Base-by-base conservation (phyloP, 1,284 basidiomycete genomes). In the Phellinidium pouzarii region DNA sequence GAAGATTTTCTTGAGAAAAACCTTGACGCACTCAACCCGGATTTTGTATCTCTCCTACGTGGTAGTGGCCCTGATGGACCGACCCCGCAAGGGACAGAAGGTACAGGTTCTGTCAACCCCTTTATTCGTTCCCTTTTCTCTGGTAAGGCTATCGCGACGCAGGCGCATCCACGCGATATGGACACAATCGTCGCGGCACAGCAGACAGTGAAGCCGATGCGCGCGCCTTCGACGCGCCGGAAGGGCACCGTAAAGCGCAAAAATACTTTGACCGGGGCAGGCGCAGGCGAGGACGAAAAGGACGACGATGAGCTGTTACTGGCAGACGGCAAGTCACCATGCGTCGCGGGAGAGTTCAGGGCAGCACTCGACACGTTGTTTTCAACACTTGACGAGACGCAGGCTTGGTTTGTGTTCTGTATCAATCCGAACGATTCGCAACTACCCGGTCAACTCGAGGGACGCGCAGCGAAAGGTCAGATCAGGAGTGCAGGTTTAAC, bases 381-480 rank as follows among this genome's bases (percentile, higher is more conserved):
- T 61, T 83, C 91, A 59, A 94, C 92, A 0, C 74, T 98, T 19
- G 84, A 89, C 52, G 94, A 96, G 60, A 87, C 91, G 11, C 91
- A 96, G 70, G 73, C 84, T 1, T 98, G 94, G 94, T 89, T 87
- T 63, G 78, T 96, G 4, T 89, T 96, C 68, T 96, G 92, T 64
- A 68, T 98, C 59, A 93, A 91, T 61, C 93, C 94, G 8, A 98
- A 98, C 65, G 94, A 97, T 70, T 87, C 90, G 17, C 93, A 96
- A 66, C 71, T 97, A 17, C 91, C 94, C 26, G 92, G 93, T 64
- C 94, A 98, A 67, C 73, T 96, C 52, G 95, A 99, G 71, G 90
- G 91, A 2, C 78, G 92, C 31, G 85, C 87, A 26, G 84, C 98
- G 55, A 96, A 95, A 67, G 88, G 90, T 0, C 95, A 98, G 70